Evolutionary conservation across 495 filamentous ascomycete genomes (phyloP).

Genomic region (Lophiotrema nucula): DNA sequence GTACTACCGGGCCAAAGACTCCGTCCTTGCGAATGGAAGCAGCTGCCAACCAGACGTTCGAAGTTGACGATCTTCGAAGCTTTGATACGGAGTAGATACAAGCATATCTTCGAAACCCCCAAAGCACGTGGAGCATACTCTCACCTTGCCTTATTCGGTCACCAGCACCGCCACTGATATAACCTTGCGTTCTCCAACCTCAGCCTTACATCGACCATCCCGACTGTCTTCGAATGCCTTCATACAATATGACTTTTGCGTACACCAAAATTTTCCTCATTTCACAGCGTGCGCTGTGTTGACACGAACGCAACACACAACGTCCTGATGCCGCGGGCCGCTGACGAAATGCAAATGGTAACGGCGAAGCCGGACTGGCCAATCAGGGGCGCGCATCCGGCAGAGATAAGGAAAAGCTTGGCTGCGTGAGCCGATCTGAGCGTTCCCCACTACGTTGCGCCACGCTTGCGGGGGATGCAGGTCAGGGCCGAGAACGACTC

Average conservation of each 20-base stretch:
- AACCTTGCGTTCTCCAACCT: background rate
- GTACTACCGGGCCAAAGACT: too few relatives aligned
- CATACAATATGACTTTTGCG: too few relatives aligned
- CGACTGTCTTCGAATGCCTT: background rate
- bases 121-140: slow-evolving; percentile 15
- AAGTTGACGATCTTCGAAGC: slow-evolving; percentile 10
- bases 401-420: slow-evolving; percentile 6
- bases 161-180: slow-evolving; percentile 1
- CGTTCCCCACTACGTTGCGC: slow-evolving; percentile 11
- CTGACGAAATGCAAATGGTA: background rate
- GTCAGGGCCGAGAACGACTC: slow-evolving; percentile 4
- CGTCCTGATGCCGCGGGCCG: background rate
- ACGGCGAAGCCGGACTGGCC: background rate
- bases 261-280: too few relatives aligned
- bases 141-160: slow-evolving; percentile 11
- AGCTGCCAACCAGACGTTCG: background rate
- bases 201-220: background rate
- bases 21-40: background rate
- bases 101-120: slow-evolving; percentile 12
- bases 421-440: background rate
- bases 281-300: too few relatives aligned
- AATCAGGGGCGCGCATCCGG: background rate
- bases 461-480: slow-evolving; percentile 15
- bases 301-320: background rate
- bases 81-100: background rate